A percentile compares a stretch with the other conserved stretches of the same genome.
Evolutionary conservation across 495 filamentous ascomycete species (phyloP).

Genomic region (Tuber umbilicatum): DNA sequence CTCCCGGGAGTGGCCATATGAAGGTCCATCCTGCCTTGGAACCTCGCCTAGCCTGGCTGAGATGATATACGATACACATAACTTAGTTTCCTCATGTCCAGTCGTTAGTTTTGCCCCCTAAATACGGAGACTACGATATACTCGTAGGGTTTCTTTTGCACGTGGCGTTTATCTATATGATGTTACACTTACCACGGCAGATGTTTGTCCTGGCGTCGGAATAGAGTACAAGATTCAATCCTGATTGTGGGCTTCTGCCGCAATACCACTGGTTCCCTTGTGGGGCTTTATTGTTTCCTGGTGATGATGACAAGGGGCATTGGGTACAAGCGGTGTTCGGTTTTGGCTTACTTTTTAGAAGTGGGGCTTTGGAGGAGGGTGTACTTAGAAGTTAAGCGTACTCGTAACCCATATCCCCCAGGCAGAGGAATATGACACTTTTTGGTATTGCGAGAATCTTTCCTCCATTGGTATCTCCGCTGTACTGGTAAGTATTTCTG

Average conservation of each 20-base stretch:
- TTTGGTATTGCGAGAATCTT: slow-evolving; percentile 51
- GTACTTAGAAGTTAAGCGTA: slow-evolving; percentile 43
- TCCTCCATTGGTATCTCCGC: slow-evolving; percentile 51
- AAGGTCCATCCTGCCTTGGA: no score
- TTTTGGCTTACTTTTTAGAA: slow-evolving; percentile 37
- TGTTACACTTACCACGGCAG: slow-evolving; percentile 47
- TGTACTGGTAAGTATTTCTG: slow-evolving; percentile 57
- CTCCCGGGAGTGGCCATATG: slow-evolving; percentile 35
- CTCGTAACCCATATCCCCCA: slow-evolving; percentile 60
- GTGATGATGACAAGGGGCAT: slow-evolving; percentile 49
- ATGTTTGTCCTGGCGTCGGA: slow-evolving; percentile 55
- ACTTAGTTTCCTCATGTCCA: slow-evolving; percentile 28
- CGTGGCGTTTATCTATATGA: neutral
- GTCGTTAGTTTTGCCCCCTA: slow-evolving; percentile 19
- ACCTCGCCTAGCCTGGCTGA: neutral
- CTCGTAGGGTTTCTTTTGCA: neutral
- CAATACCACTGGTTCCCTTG: slow-evolving; percentile 54
- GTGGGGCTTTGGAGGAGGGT: slow-evolving; percentile 16
- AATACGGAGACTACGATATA: slow-evolving; percentile 21
- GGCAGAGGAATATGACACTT: slow-evolving; percentile 49
- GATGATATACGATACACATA: neutral
- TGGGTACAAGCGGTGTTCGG: slow-evolving; percentile 60
- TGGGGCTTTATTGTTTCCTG: slow-evolving; percentile 56
- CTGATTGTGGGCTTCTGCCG: slow-evolving; percentile 53
- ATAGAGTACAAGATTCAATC: slow-evolving; percentile 57